Conservation (phyloP, 257 asterid species). For the Solanum medicagineum region DNA sequence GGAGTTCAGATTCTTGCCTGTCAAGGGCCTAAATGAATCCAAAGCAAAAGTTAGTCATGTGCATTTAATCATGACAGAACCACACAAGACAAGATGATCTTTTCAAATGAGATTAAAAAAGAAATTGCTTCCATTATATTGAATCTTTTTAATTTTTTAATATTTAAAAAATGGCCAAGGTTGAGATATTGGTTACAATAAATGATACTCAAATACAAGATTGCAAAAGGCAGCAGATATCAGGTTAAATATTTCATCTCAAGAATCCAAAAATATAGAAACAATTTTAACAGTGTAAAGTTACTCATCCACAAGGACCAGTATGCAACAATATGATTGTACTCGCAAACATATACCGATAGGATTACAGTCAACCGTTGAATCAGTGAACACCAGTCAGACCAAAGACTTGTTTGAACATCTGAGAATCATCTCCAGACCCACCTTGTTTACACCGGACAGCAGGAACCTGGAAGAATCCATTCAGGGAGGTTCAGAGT, state of each 20-base stretch:
- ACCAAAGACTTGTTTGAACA: neutral
- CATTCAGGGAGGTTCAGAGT: neutral
- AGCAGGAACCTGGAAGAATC: neutral
- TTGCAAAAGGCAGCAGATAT: neutral
- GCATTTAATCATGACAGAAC: neutral
- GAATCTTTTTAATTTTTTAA: neutral
- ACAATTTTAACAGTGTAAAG: neutral
- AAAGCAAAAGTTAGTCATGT: neutral
- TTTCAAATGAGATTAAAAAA: neutral
- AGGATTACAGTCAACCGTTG: neutral
- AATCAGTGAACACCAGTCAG: neutral
- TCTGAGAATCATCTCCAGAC: neutral
- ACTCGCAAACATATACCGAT: neutral
- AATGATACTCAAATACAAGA: neutral
- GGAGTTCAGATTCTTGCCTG: constrained; percentile 31
- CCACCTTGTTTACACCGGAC: neutral
- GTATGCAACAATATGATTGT: neutral
- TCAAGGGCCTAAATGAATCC: constrained; percentile 41
- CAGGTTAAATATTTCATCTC: neutral
- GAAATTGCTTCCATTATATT: neutral
- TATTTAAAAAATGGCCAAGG: neutral
- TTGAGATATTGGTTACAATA: neutral
- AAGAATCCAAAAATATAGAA: neutral
- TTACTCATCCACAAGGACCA: neutral
- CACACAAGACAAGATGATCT: neutral